Evolutionary conservation across 1,139 yeast genomes (phyloP).

Genomic region (Fermentozyma sake): DNA sequence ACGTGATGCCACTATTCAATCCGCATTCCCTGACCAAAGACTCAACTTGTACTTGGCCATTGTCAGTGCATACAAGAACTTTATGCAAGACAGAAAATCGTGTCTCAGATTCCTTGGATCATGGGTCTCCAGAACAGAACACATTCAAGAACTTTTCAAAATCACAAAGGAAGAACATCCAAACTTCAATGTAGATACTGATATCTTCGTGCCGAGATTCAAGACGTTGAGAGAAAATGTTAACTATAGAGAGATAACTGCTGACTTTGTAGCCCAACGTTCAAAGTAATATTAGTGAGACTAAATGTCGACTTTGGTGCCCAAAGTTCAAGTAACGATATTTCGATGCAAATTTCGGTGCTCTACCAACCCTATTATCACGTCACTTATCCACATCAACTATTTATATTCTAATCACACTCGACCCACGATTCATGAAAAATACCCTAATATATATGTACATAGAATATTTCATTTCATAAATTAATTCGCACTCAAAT

Average conservation of each 20-base stretch:
- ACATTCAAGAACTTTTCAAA: slow-evolving; percentile 16
- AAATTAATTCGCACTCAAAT: too few relatives aligned
- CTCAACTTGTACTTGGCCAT: slow-evolving; percentile 55
- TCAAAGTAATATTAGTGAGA: too few relatives aligned
- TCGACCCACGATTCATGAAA: too few relatives aligned
- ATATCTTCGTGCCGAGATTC: slow-evolving; percentile 24
- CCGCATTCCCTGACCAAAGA: slow-evolving; percentile 40
- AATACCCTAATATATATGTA: too few relatives aligned
- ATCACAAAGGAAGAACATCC: slow-evolving; percentile 18
- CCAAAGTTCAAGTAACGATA: too few relatives aligned
- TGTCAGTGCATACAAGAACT: slow-evolving; percentile 46
- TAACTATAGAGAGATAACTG: slow-evolving; percentile 22
- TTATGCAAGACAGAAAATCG: slow-evolving; percentile 36
- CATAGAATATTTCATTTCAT: too few relatives aligned
- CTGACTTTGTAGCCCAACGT: slow-evolving; percentile 16
- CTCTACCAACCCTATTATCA: too few relatives aligned
- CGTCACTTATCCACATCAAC: too few relatives aligned
- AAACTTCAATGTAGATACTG: slow-evolving; percentile 14
- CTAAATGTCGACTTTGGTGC: too few relatives aligned
- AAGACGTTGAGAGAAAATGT: slow-evolving; percentile 25
- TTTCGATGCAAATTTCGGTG: too few relatives aligned
- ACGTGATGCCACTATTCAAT: slow-evolving; percentile 68
- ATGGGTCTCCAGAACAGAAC: slow-evolving; percentile 28
- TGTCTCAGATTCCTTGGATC: slow-evolving; percentile 28
- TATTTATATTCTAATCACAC: too few relatives aligned